Conservation (phyloP, 2,329 filamentous ascomycete genomes). For the Penicillium crustosum region DNA sequence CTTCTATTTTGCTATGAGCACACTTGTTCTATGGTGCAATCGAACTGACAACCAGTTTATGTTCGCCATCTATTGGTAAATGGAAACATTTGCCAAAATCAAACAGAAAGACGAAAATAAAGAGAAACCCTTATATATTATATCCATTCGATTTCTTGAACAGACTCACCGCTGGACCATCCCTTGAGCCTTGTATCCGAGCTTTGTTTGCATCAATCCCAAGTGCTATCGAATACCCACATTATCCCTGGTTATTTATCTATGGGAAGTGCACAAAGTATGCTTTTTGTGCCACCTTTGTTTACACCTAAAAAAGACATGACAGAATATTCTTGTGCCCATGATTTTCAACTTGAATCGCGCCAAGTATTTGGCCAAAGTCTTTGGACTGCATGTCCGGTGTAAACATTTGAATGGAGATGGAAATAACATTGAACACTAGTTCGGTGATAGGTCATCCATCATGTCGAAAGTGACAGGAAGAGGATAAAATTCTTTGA, state of each 20-base stretch:
- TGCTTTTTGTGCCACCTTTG: no score
- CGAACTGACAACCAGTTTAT: not conserved
- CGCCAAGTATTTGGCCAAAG: not conserved
- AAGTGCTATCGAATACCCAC: not conserved
- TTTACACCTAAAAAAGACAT: no score
- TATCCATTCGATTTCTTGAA: not conserved
- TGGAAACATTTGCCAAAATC: no score
- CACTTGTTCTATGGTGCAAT: no score
- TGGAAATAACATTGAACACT: not conserved
- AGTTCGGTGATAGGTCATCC: not conserved
- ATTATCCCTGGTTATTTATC: no score
- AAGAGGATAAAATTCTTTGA: no score
- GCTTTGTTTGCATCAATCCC: not conserved
- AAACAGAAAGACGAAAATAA: not conserved
- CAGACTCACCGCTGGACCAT: not conserved
- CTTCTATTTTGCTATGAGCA: not conserved
- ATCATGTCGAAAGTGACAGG: no score
- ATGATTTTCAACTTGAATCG: not conserved
- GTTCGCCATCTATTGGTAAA: not conserved
- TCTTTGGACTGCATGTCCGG: not conserved
- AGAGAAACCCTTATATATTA: not conserved
- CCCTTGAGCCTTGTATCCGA: not conserved
- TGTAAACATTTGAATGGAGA: not conserved
- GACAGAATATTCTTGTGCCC: not conserved
- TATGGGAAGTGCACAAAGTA: no score